A percentile compares a stretch with the other conserved stretches of the same genome.
phyloP scores from a whole-genome alignment of 139 green algal species.

The Choricystis sp. region DNA sequence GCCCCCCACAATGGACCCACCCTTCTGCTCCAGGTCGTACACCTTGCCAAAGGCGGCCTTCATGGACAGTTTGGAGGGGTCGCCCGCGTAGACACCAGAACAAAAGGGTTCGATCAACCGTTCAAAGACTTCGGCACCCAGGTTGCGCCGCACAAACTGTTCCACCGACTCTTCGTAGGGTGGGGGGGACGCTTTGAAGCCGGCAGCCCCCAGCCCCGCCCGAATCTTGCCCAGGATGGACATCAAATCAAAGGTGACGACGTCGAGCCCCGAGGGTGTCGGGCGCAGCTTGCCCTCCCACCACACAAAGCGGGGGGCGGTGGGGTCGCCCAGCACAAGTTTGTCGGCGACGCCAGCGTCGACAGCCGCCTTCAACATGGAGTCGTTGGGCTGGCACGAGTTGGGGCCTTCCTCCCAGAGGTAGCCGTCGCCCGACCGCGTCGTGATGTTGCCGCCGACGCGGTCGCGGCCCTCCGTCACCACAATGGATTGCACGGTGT shows the following conservation, averaged over 20 bases:
- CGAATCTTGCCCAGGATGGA: conserved; percentile 82
- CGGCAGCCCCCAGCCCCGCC: conserved; percentile 81
- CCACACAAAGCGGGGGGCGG: conserved; percentile 81
- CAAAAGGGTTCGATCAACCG: conserved; percentile 97
- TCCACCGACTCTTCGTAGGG: conserved; percentile 85
- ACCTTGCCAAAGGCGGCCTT: conserved; percentile 91
- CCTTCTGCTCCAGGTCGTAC: conserved; percentile 73
- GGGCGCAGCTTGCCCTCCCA: conserved; percentile 80
- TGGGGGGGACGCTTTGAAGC: conserved; percentile 53
- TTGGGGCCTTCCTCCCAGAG: conserved; percentile 98
- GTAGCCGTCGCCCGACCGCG: conserved; percentile 49
- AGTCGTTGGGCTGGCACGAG: conserved; percentile 91
- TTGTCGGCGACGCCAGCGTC: conserved; percentile 64
- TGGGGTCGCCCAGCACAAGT: conserved; percentile 87
- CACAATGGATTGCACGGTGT: conserved; percentile 37
- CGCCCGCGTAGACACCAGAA: conserved; percentile 93
- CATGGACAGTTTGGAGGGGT: conserved; percentile 92
- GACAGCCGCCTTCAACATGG: conserved; percentile 82
- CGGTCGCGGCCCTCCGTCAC: conserved; percentile 86
- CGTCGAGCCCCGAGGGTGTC: conserved; percentile 66
- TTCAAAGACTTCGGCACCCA: conserved; percentile 90
- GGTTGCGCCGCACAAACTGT: conserved; percentile 89
- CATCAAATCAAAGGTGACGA: conserved; percentile 85
- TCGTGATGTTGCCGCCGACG: conserved; percentile 96
- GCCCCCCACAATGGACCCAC: conserved; percentile 79